Percentiles rank a stretch among this genome's conserved stretches.
Evolutionary conservation across 2,329 filamentous ascomycete species (phyloP).

Genomic region (Clarireedia hainanense): DNA sequence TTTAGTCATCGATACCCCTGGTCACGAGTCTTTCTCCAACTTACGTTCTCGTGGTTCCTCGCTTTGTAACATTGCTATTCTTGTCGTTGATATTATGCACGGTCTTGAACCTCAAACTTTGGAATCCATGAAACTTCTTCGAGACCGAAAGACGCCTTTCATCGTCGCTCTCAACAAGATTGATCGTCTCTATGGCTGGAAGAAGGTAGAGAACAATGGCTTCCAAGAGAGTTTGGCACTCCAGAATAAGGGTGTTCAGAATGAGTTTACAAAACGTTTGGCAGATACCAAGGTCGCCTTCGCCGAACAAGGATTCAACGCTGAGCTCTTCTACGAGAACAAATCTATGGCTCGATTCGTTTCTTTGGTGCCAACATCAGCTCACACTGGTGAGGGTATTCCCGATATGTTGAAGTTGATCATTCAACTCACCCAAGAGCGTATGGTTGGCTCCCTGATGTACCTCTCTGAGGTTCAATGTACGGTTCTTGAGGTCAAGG

Average conservation of each 20-base stretch:
- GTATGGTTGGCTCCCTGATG: constrained; percentile 96
- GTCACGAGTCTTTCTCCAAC: constrained; percentile 99
- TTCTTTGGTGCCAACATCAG: constrained; percentile 94
- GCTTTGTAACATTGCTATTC: constrained; percentile 97
- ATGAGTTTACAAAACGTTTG: constrained; percentile 86
- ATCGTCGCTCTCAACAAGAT: constrained; percentile 99
- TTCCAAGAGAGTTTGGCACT: constrained; percentile 87
- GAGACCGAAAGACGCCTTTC: constrained; percentile 93
- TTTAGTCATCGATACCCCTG: constrained; percentile 93
- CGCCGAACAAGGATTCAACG: constrained; percentile 94
- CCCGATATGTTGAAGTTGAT: constrained; percentile 98
- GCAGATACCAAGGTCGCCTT: constrained; percentile 90
- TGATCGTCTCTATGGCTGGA: constrained; percentile 98
- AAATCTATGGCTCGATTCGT: constrained; percentile 93
- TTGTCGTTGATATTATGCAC: constrained; percentile 99
- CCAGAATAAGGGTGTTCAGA: constrained; percentile 88
- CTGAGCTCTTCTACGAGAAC: constrained; percentile 95
- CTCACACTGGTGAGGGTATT: constrained; percentile 97
- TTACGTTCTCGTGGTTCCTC: constrained; percentile 93
- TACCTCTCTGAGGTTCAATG: constrained; percentile 97
- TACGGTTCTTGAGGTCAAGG: constrained; percentile 97
- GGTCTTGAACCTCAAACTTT: constrained; percentile 94
- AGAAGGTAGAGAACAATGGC: constrained; percentile 96
- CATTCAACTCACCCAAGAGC: constrained; percentile 84
- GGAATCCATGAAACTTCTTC: constrained; percentile 90